phyloP scores from a whole-genome alignment of 371 early-diverging fungal species.

The Mucor indicus region DNA sequence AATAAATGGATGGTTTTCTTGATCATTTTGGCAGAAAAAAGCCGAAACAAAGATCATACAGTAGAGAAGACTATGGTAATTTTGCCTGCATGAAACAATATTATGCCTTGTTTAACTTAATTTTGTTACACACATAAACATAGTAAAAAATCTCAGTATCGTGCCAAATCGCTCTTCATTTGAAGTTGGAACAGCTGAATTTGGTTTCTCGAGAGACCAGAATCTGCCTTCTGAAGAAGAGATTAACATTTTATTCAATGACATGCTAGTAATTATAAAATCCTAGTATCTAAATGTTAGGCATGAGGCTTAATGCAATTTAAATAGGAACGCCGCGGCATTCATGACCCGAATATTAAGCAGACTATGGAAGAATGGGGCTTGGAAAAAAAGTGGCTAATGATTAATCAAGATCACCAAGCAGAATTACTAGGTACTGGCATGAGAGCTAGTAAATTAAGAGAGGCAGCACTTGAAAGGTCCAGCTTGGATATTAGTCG shows the following conservation, averaged over 20 bases:
- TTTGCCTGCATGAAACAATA: not conserved
- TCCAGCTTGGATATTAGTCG: constrained; percentile 7
- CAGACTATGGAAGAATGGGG: constrained; percentile 35
- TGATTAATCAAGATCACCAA: constrained; percentile 48
- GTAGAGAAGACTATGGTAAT: constrained; percentile 4
- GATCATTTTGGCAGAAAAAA: constrained; percentile 28
- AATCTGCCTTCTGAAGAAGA: constrained; percentile 27
- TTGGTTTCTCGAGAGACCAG: constrained; percentile 13
- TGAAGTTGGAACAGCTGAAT: constrained; percentile 22
- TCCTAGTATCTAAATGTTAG: too few species aligned
- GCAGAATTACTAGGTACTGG: constrained; percentile 34
- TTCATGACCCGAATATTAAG: constrained; percentile 31
- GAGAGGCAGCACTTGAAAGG: constrained; percentile 1
- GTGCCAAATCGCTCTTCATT: constrained; percentile 20
- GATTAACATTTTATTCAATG: constrained; percentile 31
- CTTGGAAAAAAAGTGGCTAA: constrained; percentile 46
- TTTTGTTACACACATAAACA: not conserved
- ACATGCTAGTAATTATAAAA: constrained; percentile 33
- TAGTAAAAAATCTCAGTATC: not conserved
- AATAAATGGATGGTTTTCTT: constrained; percentile 25
- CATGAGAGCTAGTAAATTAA: not conserved
- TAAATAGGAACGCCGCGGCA: constrained; percentile 45
- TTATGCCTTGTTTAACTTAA: too few species aligned
- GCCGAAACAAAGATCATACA: not conserved
- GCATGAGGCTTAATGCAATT: not conserved